phyloP scores from a whole-genome alignment of 768 basidiomycete genomes.

The Harrya chromipes region DNA sequence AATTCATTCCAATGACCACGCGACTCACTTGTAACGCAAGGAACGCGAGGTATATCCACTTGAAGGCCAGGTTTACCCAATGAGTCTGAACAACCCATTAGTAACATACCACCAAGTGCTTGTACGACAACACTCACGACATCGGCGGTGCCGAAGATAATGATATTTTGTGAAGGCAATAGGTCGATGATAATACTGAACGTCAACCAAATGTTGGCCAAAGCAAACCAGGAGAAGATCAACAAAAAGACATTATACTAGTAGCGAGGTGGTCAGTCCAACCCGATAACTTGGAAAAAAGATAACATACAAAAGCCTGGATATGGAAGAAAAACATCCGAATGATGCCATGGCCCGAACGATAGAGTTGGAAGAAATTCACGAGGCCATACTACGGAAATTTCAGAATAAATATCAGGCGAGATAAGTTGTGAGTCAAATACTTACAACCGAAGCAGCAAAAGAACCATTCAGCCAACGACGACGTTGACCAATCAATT shows the following conservation, averaged over 20 bases:
- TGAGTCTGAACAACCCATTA: slow-evolving; percentile 51
- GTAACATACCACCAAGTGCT: not conserved
- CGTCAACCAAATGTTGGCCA: slow-evolving; percentile 93
- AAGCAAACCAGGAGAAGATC: slow-evolving; percentile 89
- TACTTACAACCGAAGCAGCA: slow-evolving; percentile 80
- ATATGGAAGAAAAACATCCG: slow-evolving; percentile 97
- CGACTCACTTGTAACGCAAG: slow-evolving; percentile 65
- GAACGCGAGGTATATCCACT: slow-evolving; percentile 87
- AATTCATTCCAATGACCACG: not conserved
- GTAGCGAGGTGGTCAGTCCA: slow-evolving; percentile 4
- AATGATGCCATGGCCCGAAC: slow-evolving; percentile 80
- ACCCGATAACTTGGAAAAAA: not conserved
- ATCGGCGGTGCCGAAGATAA: slow-evolving; percentile 67
- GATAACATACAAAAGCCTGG: slow-evolving; percentile 72
- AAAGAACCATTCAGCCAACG: slow-evolving; percentile 98
- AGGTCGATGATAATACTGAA: slow-evolving; percentile 94
- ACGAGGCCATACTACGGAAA: slow-evolving; percentile 78
- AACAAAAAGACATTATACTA: slow-evolving; percentile 85
- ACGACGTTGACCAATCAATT: slow-evolving; percentile 92
- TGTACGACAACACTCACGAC: slow-evolving; percentile 50
- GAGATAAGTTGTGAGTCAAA: not conserved
- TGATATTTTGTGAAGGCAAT: slow-evolving; percentile 50
- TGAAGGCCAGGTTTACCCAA: slow-evolving; percentile 79
- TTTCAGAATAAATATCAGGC: not conserved
- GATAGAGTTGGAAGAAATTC: slow-evolving; percentile 88